Evolutionary conservation across 768 basidiomycete species (phyloP), one percentile per base, ranked within the genome.

Genomic region (Erythrobasidium yunnanense): DNA sequence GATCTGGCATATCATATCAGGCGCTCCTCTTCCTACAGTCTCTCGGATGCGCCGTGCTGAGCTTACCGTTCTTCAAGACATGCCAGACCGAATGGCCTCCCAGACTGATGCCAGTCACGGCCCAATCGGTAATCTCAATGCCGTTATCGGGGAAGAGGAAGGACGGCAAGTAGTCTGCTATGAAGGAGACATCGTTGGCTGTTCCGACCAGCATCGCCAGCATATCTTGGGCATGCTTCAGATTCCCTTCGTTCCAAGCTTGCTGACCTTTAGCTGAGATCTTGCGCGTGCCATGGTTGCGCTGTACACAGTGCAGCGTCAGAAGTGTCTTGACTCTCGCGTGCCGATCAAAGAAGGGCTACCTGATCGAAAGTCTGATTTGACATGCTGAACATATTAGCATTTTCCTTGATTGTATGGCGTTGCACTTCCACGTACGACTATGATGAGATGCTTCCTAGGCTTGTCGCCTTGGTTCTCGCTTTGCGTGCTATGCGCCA

Each of bases 1-100:
- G 60, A 51, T 63, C 60, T 63, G 29, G 23, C n/a, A n/a, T n/a
- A n/a, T n/a, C n/a, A n/a, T n/a, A n/a, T n/a, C n/a, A n/a, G n/a
- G 38, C 38, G 38, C 11, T 20, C 38, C 13, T 20, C 13, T 20
- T 11, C n/a, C 13, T 45, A 20, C 11, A 45, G 38, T 20, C 11
- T 11, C n/a, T 11, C 38, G 38, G n/a, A 20, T 45, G 13, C 11
- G 38, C n/a, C 38, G 38, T 45, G n/a, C n/a, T n/a, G n/a, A n/a
- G n/a, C 60, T 32, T 33, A 51, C 60, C 60, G 20, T 63, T 45
- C 47, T 51, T 63, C 60, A 63, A 25, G 5, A 63, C 78, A 30
- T 86, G 80, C 89, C 90, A 92, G 0, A 87, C 80, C 0, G 87
- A 81, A 73, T 95, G 89, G 0, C 89, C 90, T 0, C 90, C 90